phyloP scores from a whole-genome alignment of 139 green algal species.

The Closterium sp. region DNA sequence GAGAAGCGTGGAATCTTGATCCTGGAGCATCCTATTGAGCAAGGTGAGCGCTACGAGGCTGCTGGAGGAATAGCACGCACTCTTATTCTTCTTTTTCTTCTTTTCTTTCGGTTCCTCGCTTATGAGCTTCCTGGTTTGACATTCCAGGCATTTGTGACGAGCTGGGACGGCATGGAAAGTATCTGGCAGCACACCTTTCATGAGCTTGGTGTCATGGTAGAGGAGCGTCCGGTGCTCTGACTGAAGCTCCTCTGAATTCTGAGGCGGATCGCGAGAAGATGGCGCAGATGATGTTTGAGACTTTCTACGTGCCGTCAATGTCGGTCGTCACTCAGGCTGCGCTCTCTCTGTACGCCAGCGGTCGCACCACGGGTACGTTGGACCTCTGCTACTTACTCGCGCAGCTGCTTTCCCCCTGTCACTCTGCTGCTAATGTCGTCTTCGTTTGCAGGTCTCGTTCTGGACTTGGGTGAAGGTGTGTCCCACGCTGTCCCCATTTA shows the following conservation, averaged over 20 bases:
- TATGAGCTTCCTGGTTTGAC: neutral
- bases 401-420: neutral
- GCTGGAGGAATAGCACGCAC: neutral
- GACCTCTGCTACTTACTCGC: neutral
- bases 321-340: constrained; percentile 95
- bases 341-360: constrained; percentile 94
- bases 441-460: constrained; percentile 73
- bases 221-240: constrained; percentile 98
- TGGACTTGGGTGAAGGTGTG: constrained; percentile 95
- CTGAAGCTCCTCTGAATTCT: constrained; percentile 96
- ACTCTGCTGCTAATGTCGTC: neutral
- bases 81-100: neutral
- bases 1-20: constrained; percentile 95
- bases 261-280: constrained; percentile 94
- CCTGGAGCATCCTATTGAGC: constrained; percentile 93
- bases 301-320: constrained; percentile 95
- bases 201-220: constrained; percentile 91
- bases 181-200: constrained; percentile 99
- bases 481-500: constrained; percentile 94
- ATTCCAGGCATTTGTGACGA: constrained; percentile 70
- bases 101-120: neutral
- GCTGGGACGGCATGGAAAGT: constrained; percentile 99
- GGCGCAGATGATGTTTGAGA: constrained; percentile 99
- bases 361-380: constrained; percentile 84
- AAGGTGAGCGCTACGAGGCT: constrained; percentile 31